Evolutionary conservation across 1,139 yeast species (phyloP).

Genomic region (Diutina pseudorugosa): DNA sequence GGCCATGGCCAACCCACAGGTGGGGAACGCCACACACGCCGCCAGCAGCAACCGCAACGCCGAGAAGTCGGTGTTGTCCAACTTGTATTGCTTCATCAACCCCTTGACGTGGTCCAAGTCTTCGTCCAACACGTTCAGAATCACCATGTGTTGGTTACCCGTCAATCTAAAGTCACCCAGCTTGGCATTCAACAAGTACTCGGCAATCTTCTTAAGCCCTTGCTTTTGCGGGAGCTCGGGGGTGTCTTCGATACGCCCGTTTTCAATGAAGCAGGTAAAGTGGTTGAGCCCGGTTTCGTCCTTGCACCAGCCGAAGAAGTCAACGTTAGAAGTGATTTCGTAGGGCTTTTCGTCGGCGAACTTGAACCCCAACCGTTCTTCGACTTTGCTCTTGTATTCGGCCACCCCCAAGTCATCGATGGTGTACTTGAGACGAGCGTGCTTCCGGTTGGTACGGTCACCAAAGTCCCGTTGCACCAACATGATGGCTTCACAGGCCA

Average conservation of each 20-base stretch:
- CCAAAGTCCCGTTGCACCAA: slow-evolving; percentile 91
- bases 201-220: slow-evolving; percentile 73
- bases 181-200: slow-evolving; percentile 37
- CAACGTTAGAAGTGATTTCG: slow-evolving; percentile 78
- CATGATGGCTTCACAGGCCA: slow-evolving; percentile 86
- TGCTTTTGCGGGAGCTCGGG: slow-evolving; percentile 82
- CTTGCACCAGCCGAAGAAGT: slow-evolving; percentile 87
- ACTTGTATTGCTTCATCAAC: slow-evolving; percentile 58
- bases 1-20: slow-evolving; percentile 98
- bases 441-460: slow-evolving; percentile 93
- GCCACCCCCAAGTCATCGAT: slow-evolving; percentile 87
- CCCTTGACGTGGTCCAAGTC: slow-evolving; percentile 52
- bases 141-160: slow-evolving; percentile 86
- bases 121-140: slow-evolving; percentile 61
- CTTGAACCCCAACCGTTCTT: slow-evolving; percentile 67
- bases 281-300: slow-evolving; percentile 84
- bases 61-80: slow-evolving; percentile 76
- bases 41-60: slow-evolving; percentile 84
- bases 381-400: slow-evolving; percentile 66
- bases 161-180: slow-evolving; percentile 87
- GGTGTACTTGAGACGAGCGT: slow-evolving; percentile 95
- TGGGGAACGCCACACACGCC: slow-evolving; percentile 97
- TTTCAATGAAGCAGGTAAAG: slow-evolving; percentile 89
- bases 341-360: slow-evolving; percentile 62
- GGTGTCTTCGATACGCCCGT: slow-evolving; percentile 94